Evolutionary conservation across 2,329 filamentous ascomycete species (phyloP), one percentile per base, ranked within the genome.

Genomic region (Aureobasidium lini): DNA sequence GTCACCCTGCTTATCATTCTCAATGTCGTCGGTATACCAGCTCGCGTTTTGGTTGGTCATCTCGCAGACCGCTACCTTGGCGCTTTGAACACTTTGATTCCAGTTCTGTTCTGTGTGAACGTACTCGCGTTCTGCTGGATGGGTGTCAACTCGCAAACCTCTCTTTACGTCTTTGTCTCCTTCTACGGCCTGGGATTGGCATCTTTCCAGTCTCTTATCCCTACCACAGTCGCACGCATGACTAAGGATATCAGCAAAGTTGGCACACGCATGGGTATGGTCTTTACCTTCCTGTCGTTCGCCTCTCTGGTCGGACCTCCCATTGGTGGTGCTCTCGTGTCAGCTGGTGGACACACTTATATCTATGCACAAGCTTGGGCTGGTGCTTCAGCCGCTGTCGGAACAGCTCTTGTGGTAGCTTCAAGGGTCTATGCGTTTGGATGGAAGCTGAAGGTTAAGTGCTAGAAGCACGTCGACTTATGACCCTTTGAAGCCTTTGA

Each of bases 121-220:
- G 65, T 80, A 13, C 68, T 81, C n/a, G 67, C 82, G 9, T 85
- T 78, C 67, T 75, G 75, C 60, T 88, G 85, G 84, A 75, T 79
- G 3, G 78, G 75, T 0, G 81, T 87, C 1, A 52, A 66, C 13
- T 70, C 62, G 11, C 57, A 65, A 8, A 62, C 64, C 7, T 72
- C 73, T 0, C 62, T 80, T 0, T 78, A 77, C 62, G 70, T 64
- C 0, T 81, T 76, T 64, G 72, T 75, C 0, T 68, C 74, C 4
- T 64, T 77, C 37, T 78, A 79, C 59, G 78, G 77, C 0, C 67
- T 79, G 42, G 70, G 73, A n/a, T 70, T 69, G 1, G 76, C 73
- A 0, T 73, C 72, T 0, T 75, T 77, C 29, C 77, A 80, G 60
- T 74, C 75, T 8, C 66, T 80, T 5, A 75, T 79, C 43, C 76